A percentile compares a stretch with the other conserved stretches of the same genome.
Conservation (phyloP, 2,329 filamentous ascomycete genomes). For the Cytospora chrysosperma region DNA sequence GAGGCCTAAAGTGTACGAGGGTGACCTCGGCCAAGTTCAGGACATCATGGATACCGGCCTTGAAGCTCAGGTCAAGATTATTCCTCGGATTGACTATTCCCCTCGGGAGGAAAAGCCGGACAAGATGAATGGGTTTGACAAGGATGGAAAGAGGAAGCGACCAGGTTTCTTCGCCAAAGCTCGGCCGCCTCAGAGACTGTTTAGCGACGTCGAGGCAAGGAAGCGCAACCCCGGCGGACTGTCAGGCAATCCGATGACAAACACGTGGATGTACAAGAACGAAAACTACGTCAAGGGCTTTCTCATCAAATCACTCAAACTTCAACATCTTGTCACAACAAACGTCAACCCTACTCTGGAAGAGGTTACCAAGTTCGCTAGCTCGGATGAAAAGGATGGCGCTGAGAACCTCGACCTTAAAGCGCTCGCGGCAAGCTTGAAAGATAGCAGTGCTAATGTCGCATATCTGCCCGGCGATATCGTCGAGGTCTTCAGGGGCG, state of each 20-base stretch:
- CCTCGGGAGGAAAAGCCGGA: slow-evolving; percentile 11
- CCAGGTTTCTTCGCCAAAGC: slow-evolving; percentile 47
- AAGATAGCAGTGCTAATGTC: slow-evolving; percentile 76
- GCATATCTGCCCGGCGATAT: slow-evolving; percentile 90
- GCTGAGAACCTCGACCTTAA: slow-evolving; percentile 91
- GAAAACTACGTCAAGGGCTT: slow-evolving; percentile 94
- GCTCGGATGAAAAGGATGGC: slow-evolving; percentile 77
- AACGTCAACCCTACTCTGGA: slow-evolving; percentile 92
- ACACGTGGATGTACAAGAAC: slow-evolving; percentile 79
- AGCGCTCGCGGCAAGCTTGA: slow-evolving; percentile 84
- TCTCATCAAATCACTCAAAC: slow-evolving; percentile 88
- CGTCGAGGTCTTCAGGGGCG: slow-evolving; percentile 94
- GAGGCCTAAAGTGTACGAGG: slow-evolving; percentile 75
- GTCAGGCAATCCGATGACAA: slow-evolving; percentile 70
- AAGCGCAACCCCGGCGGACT: slow-evolving; percentile 73
- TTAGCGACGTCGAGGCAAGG: slow-evolving; percentile 88
- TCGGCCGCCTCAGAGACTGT: slow-evolving; percentile 82
- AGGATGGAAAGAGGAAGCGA: slow-evolving; percentile 79
- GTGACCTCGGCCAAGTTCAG: slow-evolving; percentile 87
- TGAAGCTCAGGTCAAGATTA: slow-evolving; percentile 81
- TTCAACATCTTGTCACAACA: slow-evolving; percentile 79
- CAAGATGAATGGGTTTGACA: slow-evolving; percentile 31
- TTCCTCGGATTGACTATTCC: slow-evolving; percentile 84
- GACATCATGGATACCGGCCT: slow-evolving; percentile 92
- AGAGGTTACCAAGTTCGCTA: slow-evolving; percentile 92